A percentile compares a stretch with the other conserved stretches of the same genome.
Evolutionary conservation across 2,329 filamentous ascomycete genomes (phyloP).

Genomic region (Blumeria graminis): DNA sequence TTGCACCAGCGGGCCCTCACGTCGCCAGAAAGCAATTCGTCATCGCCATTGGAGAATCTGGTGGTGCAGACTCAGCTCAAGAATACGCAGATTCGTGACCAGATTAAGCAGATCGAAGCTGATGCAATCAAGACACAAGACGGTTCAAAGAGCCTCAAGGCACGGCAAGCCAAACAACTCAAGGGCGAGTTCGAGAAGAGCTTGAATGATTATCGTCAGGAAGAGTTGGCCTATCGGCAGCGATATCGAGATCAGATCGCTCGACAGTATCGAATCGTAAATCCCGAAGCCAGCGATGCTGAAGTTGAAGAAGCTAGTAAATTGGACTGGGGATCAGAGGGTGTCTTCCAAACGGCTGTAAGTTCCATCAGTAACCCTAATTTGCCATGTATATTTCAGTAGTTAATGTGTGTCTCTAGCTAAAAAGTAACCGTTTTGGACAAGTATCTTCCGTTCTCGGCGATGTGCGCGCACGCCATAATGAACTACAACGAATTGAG

Average conservation of each 20-base stretch:
- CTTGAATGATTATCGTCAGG: constrained; percentile 43
- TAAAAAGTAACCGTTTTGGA: constrained; percentile 49
- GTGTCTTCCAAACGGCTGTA: constrained; percentile 65
- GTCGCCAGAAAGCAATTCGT: constrained; percentile 31
- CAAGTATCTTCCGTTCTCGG: constrained; percentile 52
- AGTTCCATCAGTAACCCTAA: constrained; percentile 15
- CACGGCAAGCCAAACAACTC: constrained; percentile 47
- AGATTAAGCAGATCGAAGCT: constrained; percentile 51
- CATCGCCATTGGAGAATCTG: constrained; percentile 32
- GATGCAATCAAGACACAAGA: constrained; percentile 41
- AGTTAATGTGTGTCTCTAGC: constrained; percentile 22
- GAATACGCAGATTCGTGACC: constrained; percentile 54
- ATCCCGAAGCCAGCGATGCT: constrained; percentile 51
- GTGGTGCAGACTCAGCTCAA: constrained; percentile 46
- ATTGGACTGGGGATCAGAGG: constrained; percentile 52
- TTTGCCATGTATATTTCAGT: background rate
- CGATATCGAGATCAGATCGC: constrained; percentile 56
- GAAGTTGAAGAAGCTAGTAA: constrained; percentile 47
- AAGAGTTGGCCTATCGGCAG: constrained; percentile 46
- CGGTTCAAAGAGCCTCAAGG: constrained; percentile 38
- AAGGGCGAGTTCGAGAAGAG: constrained; percentile 50
- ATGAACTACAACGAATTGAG: constrained; percentile 62
- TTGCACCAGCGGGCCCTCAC: constrained; percentile 49
- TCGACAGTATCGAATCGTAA: constrained; percentile 60
- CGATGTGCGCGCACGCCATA: constrained; percentile 59